Evolutionary conservation across 257 asterid genomes (phyloP), one percentile per base, ranked within the genome.

Genomic region (Solanum tacnaense): DNA sequence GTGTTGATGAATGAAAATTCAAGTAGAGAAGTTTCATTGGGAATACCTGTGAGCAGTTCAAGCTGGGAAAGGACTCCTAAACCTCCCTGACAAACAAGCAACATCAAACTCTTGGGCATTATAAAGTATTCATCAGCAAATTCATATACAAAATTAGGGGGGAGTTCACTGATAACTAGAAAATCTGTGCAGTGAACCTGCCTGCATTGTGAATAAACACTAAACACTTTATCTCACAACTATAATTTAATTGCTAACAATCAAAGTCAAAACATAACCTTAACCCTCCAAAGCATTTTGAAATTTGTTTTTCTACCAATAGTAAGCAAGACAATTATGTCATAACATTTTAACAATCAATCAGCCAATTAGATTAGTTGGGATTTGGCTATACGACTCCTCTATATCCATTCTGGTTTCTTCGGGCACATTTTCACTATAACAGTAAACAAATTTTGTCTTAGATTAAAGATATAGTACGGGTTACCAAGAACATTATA

Each of bases 31-130:
- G 62, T 27, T 46, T 29, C 68, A 81, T 20, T 46, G 41, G 23
- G 62, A 90, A 86, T 88, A 95, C 98, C 94, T 93, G 89, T 90
- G 83, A 94, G 93, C 32, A 83, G 76, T 62, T 93, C 98, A 76
- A 94, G 95, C 87, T 92, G 96, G 65, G 95, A 91, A 84, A 94
- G 90, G 86, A 93, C 92, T 87, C 87, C 89, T 88, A 92, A 84
- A 56, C 88, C 76, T n/a, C 93, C 93, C 98, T 93, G 94, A 90
- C 86, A 90, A 83, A 39, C 29, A 81, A 81, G 44, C 11, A 81
- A 29, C 70, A 41, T 27, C 84, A 44, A 52, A 79, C 27, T 79
- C 62, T 78, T 39, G n/a, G 39, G 73, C 71, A 72, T 78, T 27
- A 70, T 49, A 86, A 86, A 86, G n/a, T 44, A 16, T 71, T 71